A percentile compares a stretch with the other conserved stretches of the same genome.
Evolutionary conservation across 495 filamentous ascomycete genomes (phyloP).

Genomic region (Chaetomium cochliodes): DNA sequence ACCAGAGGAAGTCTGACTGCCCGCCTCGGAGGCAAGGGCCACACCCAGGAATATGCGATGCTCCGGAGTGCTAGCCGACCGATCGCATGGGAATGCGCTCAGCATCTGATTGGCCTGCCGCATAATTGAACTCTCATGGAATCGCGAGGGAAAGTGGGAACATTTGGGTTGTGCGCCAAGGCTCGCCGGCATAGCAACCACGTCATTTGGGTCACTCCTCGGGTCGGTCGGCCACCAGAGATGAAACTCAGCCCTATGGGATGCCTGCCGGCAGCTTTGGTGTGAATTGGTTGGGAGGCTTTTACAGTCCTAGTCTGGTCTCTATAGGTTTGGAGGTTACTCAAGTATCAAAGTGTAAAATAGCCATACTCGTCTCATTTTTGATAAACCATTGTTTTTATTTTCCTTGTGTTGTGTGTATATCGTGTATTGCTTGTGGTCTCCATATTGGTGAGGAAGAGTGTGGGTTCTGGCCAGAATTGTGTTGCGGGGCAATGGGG

Average conservation of each 20-base stretch:
- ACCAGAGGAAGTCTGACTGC: background rate
- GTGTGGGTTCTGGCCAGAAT: too few relatives aligned
- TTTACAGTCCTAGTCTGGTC: background rate
- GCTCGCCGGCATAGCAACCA: conserved; percentile 17
- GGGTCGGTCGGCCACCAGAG: conserved; percentile 8
- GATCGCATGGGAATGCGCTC: conserved; percentile 24
- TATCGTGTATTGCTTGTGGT: too few relatives aligned
- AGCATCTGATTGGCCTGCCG: conserved; percentile 28
- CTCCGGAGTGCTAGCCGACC: background rate
- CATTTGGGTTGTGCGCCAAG: conserved; percentile 23
- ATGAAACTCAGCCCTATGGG: conserved; percentile 24
- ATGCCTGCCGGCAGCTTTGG: conserved; percentile 3
- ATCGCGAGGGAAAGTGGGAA: conserved; percentile 22
- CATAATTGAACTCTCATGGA: background rate
- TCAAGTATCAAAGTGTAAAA: too few relatives aligned
- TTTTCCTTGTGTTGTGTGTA: too few relatives aligned
- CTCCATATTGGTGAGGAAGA: too few relatives aligned
- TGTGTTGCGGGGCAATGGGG: too few relatives aligned
- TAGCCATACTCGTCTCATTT: too few relatives aligned
- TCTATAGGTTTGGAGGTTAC: background rate
- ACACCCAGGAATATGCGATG: background rate
- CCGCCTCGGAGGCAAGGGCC: background rate
- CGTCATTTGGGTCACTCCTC: conserved; percentile 15
- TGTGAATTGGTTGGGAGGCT: background rate
- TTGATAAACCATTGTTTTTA: too few relatives aligned